These are phyloP conservation scores for Phytophthora idaei DNA, from an alignment of 352 stramenopile genomes.

Conservation along the genomic window DNA sequence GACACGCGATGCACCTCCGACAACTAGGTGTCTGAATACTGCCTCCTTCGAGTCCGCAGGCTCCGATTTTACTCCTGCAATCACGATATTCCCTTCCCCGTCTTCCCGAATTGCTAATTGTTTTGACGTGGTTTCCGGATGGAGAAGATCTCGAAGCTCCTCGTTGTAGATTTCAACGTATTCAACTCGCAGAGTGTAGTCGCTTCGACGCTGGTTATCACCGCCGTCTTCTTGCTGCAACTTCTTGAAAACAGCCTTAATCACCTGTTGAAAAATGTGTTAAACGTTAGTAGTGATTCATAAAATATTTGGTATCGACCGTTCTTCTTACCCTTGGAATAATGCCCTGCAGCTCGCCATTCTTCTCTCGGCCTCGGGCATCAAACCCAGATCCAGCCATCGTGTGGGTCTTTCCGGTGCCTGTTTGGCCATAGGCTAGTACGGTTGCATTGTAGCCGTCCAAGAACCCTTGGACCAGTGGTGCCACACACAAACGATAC, in stretches of 20 bases:
- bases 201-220: constrained; percentile 37
- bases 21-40: constrained; percentile 82
- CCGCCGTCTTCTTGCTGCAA: constrained; percentile 49
- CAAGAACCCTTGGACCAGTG: constrained; percentile 79
- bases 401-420: constrained; percentile 95
- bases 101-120: constrained; percentile 85
- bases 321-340: constrained; percentile 74
- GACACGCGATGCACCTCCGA: constrained; percentile 76
- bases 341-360: constrained; percentile 72
- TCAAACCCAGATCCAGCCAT: constrained; percentile 85
- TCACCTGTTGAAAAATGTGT: constrained; percentile 35
- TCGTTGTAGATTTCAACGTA: constrained; percentile 99
- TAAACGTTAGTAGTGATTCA: background rate
- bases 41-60: constrained; percentile 75
- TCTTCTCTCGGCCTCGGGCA: constrained; percentile 56
- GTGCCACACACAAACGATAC: constrained; percentile 69
- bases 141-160: constrained; percentile 95
- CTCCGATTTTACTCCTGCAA: constrained; percentile 85
- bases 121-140: constrained; percentile 77
- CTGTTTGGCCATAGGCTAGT: constrained; percentile 86
- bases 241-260: constrained; percentile 77
- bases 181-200: constrained; percentile 92
- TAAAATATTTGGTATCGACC: background rate
- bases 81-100: constrained; percentile 78
- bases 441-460: constrained; percentile 88